These are phyloP conservation scores for Penicillium janthinellum DNA, from an alignment of 2,329 filamentous ascomycete species.

Conservation along the genomic window DNA sequence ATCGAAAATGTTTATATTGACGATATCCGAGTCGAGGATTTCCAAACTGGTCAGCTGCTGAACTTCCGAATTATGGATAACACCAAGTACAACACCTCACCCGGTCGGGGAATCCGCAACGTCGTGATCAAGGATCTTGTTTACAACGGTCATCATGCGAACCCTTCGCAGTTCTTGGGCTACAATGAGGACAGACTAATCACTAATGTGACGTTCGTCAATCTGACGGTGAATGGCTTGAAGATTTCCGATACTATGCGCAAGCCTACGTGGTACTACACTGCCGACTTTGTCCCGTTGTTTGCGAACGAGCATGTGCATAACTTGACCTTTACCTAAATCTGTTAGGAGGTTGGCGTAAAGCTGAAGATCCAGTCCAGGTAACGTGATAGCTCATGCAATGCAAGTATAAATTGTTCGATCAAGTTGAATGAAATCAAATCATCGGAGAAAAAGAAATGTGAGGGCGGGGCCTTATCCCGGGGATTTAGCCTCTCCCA, in stretches of 20 bases:
- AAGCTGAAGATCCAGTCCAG: background rate
- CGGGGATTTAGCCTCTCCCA: background rate
- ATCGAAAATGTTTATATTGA: background rate
- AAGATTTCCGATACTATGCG: background rate
- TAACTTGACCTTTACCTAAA: background rate
- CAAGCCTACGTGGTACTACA: background rate
- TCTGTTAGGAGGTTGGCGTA: background rate
- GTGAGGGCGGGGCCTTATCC: background rate
- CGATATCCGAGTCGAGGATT: background rate
- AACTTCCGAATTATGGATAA: background rate
- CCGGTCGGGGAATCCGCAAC: background rate
- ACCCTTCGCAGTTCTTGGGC: background rate
- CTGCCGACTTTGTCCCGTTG: background rate
- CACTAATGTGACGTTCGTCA: background rate
- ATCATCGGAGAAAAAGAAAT: background rate
- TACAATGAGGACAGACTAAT: background rate
- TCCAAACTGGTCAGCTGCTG: background rate
- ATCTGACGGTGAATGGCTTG: background rate
- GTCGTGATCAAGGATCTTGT: background rate
- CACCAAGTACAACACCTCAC: background rate
- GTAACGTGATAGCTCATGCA: background rate
- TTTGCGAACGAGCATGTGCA: background rate
- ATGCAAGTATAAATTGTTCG: background rate
- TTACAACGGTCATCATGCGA: background rate
- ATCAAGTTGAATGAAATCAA: background rate